Conservation (phyloP, 2,329 filamentous ascomycete species). For the Trichoderma guizhouense region DNA sequence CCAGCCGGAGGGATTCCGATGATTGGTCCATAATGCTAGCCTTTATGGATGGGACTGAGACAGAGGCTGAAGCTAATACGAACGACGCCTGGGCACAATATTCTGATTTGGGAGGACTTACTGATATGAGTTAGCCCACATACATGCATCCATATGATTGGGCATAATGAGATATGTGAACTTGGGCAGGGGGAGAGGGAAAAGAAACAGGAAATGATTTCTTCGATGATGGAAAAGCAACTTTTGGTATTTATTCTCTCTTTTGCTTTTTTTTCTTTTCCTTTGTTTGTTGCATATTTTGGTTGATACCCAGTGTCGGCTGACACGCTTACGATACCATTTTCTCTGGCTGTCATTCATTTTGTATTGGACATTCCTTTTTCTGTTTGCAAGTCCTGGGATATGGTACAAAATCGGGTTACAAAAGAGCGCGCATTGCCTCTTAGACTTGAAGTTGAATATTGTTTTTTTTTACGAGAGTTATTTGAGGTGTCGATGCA, state of each 20-base stretch:
- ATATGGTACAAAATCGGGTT: conserved; percentile 11
- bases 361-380: conserved; percentile 13
- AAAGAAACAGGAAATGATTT: background rate
- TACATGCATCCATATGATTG: background rate
- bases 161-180: background rate
- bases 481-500: background rate
- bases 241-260: background rate
- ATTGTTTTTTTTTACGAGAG: background rate
- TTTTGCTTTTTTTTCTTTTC: background rate
- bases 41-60: conserved; percentile 31
- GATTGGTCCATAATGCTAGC: conserved; percentile 39
- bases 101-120: conserved; percentile 44
- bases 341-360: conserved; percentile 13
- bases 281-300: background rate
- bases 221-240: conserved; percentile 1
- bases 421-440: background rate
- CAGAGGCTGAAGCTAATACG: conserved; percentile 16
- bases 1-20: conserved; percentile 28
- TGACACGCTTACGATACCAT: conserved; percentile 16
- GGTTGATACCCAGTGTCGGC: conserved; percentile 21
- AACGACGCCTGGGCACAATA: conserved; percentile 45
- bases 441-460: background rate
- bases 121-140: conserved; percentile 32
- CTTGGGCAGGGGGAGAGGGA: background rate
- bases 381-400: background rate